Evolutionary conservation across 108 stramenopile genomes (phyloP), one percentile per base, ranked within the genome.

Genomic region (Nitzschia sp.): DNA sequence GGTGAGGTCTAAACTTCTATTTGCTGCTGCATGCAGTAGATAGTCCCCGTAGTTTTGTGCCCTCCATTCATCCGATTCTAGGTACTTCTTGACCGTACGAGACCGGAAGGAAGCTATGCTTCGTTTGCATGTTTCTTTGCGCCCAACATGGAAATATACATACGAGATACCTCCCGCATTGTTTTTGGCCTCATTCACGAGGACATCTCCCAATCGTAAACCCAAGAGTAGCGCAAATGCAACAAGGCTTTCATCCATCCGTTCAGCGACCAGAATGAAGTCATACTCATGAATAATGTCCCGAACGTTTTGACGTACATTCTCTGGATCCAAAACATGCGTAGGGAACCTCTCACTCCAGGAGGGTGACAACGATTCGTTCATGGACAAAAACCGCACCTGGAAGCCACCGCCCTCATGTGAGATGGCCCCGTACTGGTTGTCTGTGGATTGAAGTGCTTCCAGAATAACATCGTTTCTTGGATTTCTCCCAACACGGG

Each of bases 1-100:
- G 2, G 85, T 86, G 48, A 50, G n/a, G 21, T 83, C 85, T 52
- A 86, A 69, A 63, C 81, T 82, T 38, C 52, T 53, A 26, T 69
- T 65, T 15, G 76, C 81, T 20, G 73, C 70, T 2, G 62, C 41
- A 42, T 80, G 56, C 20, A 86, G 42, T 2, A 80, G 37, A 55
- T 72, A 70, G 58, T 83, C 83, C 11, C 73, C 78, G 50, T 77
- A 72, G 42, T 71, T 73, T 62, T 62, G 24, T 12, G 72, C 72
- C 17, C 42, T 19, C 79, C 79, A 80, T 56, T 63, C 63, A 9
- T 57, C 51, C 15, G 51, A 48, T 20, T 52, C 48, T 11, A 69
- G 26, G 37, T 70, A 63, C 10, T 57, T 12, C 12, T 21, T 37
- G 50, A 64, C 41, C 10, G 41, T 41, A 6, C 37, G 41, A 7